Base-by-base conservation (phyloP, 192 early-diverging fungal species). In the Coemansia sp. region DNA sequence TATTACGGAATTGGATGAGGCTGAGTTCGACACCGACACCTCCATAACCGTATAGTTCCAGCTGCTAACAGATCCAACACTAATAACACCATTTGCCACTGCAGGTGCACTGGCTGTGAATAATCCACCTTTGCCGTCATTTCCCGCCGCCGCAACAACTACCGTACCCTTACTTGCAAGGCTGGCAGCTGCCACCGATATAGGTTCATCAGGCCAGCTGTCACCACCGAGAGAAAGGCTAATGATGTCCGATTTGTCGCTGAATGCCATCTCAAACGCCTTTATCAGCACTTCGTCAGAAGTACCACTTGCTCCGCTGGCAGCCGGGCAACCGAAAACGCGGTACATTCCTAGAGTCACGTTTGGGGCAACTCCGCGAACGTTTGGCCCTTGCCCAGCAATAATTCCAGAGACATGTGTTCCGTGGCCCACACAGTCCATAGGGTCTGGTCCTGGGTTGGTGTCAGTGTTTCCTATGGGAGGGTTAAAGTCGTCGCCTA, bases 91-190 rank as follows among this genome's bases (percentile, higher is more conserved):
- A 23, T 57, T 56, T 0, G 83, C 82, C n/a, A 84, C 57, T 1
- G 83, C 81, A 5, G 88, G 88, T 2, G 81, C 60, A 15, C 77
- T 67, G 3, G 80, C 77, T 34, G 84, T 84, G 58, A 76, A 86
- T 1, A 89, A 28, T 0, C 90, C 90, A 28, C 70, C 68, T 26
- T 62, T 34, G 39, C 93, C 93, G 31, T 88, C 84, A 81, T 96
- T 96, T 18, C 95, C 95, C 34, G 80, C 78, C 18, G 93, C 84
- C 23, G 87, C 79, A 52, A 86, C 79, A 13, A 94, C 84, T 31
- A 88, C 63, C 25, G 87, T 67, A 28, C 90, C 90, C 7, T 67
- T 28, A 7, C 69, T 57, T 16, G 75, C 69, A 4, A 91, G 34
- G 2, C 59, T 70, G 46, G 85, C 61, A 26, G 75, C 84, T 9